Evolutionary conservation across 495 filamentous ascomycete genomes (phyloP).

Genomic region (Cercophora samala): DNA sequence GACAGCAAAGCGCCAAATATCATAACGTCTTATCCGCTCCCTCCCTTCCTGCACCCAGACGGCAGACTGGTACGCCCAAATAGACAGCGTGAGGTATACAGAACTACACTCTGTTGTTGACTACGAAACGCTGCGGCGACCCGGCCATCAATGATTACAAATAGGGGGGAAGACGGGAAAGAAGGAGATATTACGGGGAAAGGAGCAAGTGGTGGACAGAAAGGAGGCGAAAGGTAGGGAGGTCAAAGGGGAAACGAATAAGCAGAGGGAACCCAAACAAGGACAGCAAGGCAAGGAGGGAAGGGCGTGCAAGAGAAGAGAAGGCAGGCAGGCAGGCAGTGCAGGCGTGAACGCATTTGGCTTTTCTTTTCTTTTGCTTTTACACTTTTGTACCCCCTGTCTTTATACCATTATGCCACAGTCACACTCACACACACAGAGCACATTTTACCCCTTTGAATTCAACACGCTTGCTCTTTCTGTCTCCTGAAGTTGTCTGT

Average conservation of each 20-base stretch:
- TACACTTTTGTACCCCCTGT: neutral
- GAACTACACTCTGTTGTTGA: neutral
- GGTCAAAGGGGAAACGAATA: neutral
- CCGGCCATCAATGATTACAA: neutral
- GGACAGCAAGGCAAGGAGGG: neutral
- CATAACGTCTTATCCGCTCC: neutral
- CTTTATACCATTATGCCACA: neutral
- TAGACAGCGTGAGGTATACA: neutral
- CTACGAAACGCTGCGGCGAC: neutral
- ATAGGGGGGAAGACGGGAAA: neutral
- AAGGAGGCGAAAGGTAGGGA: neutral
- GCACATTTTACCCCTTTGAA: neutral
- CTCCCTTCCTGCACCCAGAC: neutral
- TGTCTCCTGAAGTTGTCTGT: neutral
- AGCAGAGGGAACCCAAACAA: neutral
- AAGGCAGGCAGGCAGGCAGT: too few species aligned
- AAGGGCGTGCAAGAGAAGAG: neutral
- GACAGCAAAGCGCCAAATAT: neutral
- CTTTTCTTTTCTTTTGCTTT: neutral
- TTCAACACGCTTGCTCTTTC: neutral
- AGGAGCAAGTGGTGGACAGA: neutral
- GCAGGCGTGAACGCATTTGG: neutral
- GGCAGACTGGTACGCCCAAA: neutral
- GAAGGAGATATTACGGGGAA: neutral
- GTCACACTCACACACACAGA: neutral